These are phyloP conservation scores for Aegilops longissima DNA, from an alignment of 176 grass and related monocot genomes.

Conservation along the genomic window DNA sequence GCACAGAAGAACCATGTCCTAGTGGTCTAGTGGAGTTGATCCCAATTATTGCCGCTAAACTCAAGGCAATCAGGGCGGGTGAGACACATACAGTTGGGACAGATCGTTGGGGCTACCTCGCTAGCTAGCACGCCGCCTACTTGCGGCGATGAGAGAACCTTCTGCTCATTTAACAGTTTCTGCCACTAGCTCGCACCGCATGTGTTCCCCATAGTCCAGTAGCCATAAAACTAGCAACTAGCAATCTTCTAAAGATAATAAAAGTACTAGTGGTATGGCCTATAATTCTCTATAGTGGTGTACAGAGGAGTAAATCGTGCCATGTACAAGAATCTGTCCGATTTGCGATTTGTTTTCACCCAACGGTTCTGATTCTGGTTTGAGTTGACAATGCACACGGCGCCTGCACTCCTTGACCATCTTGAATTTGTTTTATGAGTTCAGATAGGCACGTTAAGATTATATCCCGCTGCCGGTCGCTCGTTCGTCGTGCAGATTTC, in stretches of 20 bases:
- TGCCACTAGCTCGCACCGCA: not conserved
- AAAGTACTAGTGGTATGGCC: not conserved
- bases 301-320: too few species aligned
- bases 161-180: conserved; percentile 9
- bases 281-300: too few species aligned
- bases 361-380: not conserved
- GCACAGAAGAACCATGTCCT: conserved; percentile 21
- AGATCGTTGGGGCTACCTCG: not conserved
- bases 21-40: not conserved
- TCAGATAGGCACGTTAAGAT: not conserved
- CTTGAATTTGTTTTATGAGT: not conserved
- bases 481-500: too few species aligned
- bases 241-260: not conserved
- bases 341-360: not conserved
- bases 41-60: conserved; percentile 16
- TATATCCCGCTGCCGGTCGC: not conserved
- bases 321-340: too few species aligned
- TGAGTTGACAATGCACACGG: not conserved
- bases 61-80: conserved; percentile 1
- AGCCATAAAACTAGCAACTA: not conserved
- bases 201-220: not conserved
- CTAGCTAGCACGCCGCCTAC: conserved; percentile 14
- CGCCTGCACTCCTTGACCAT: not conserved
- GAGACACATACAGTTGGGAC: not conserved
- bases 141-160: conserved; percentile 4